These are phyloP conservation scores for Dendrocalamus latiflorus DNA, from an alignment of 202 grass and related monocot species.

Conservation along the genomic window DNA sequence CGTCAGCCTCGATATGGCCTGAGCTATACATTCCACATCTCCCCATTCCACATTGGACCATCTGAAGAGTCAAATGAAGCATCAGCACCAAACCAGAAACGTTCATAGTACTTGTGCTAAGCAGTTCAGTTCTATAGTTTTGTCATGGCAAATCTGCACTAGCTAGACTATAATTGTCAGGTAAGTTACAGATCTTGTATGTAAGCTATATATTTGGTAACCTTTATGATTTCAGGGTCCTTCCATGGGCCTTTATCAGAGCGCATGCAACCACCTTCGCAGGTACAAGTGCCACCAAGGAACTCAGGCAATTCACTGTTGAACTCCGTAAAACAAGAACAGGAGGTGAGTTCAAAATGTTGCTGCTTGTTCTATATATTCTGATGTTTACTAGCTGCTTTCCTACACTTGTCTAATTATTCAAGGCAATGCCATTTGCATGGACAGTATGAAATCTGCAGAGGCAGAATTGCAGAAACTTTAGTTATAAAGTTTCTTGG, in stretches of 20 bases:
- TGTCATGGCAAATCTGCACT: background rate
- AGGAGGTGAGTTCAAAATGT: background rate
- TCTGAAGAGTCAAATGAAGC: conserved; percentile 36
- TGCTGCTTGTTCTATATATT: background rate
- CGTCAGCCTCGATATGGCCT: conserved; percentile 38
- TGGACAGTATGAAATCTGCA: background rate
- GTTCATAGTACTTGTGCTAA: background rate
- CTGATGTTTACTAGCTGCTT: too few species aligned
- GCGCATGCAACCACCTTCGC: conserved; percentile 77
- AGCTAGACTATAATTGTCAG: background rate
- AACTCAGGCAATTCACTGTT: conserved; percentile 85
- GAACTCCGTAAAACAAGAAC: background rate
- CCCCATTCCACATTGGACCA: conserved; percentile 83
- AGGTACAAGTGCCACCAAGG: conserved; percentile 83
- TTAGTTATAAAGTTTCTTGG: background rate
- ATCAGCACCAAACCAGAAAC: too few species aligned
- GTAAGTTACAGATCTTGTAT: background rate
- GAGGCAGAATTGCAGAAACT: background rate
- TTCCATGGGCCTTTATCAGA: conserved; percentile 99
- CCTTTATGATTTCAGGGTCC: conserved; percentile 92
- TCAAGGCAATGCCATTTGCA: background rate
- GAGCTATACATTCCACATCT: conserved; percentile 55
- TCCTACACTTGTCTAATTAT: background rate
- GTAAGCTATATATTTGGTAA: background rate
- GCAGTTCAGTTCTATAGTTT: background rate